phyloP scores from a whole-genome alignment of 2,329 filamentous ascomycete species.

The Ophiostoma sp. region DNA sequence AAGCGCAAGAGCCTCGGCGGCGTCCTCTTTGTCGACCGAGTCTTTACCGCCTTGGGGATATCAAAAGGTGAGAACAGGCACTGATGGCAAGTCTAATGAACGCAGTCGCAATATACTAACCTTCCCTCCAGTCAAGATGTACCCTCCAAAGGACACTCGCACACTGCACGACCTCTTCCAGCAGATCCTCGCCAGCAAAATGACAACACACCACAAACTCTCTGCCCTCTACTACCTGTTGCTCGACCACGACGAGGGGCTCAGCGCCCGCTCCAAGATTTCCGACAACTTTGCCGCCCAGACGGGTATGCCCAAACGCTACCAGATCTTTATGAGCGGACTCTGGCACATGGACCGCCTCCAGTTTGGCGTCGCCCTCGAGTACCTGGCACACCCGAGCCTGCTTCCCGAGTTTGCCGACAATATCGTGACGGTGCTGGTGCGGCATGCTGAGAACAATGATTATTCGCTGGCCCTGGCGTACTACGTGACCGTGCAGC shows the following conservation, averaged over 20 bases:
- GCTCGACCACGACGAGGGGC: slow-evolving; percentile 65
- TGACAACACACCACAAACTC: slow-evolving; percentile 74
- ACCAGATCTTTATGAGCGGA: slow-evolving; percentile 78
- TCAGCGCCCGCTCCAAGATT: slow-evolving; percentile 49
- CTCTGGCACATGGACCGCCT: slow-evolving; percentile 77
- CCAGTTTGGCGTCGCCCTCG: slow-evolving; percentile 70
- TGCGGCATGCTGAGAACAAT: slow-evolving; percentile 58
- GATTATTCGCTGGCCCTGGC: slow-evolving; percentile 69
- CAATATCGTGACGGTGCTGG: slow-evolving; percentile 72
- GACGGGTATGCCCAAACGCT: slow-evolving; percentile 71
- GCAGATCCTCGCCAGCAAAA: slow-evolving; percentile 63
- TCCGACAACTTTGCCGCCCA: slow-evolving; percentile 59
- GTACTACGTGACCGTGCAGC: slow-evolving; percentile 76
- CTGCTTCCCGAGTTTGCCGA: slow-evolving; percentile 79
- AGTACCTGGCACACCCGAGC: slow-evolving; percentile 76
- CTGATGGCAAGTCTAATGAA: not conserved
- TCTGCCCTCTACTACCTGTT: slow-evolving; percentile 82
- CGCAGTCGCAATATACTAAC: not conserved
- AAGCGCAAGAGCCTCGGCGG: slow-evolving; percentile 69
- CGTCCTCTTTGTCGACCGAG: slow-evolving; percentile 75
- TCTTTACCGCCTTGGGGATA: slow-evolving; percentile 69
- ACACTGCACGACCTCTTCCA: slow-evolving; percentile 69
- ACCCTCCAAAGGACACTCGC: slow-evolving; percentile 70
- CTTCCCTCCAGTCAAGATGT: slow-evolving; percentile 50
- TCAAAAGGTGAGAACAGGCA: slow-evolving; percentile 55